Evolutionary conservation across 345 rosid genomes (phyloP).

Genomic region (Turnera subulata): DNA sequence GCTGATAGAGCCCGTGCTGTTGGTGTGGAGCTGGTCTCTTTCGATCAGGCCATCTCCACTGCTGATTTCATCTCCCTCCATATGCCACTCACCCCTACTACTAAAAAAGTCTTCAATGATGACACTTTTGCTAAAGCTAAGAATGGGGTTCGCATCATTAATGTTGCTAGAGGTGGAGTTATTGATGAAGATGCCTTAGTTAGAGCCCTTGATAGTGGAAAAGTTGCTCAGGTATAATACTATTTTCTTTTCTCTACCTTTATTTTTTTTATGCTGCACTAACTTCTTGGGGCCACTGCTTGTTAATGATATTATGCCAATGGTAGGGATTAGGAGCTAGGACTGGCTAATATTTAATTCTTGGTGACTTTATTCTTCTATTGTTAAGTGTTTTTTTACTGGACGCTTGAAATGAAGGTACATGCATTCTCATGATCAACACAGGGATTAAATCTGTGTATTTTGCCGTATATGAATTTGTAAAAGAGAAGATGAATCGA

Average conservation of each 20-base stretch:
- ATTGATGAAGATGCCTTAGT: constrained; percentile 79
- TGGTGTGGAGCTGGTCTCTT: constrained; percentile 78
- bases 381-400: too few species aligned
- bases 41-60: constrained; percentile 61
- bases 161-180: constrained; percentile 90
- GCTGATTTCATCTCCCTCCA: constrained; percentile 81
- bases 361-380: too few species aligned
- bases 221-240: constrained; percentile 61
- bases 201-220: constrained; percentile 61
- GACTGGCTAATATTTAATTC: too few species aligned
- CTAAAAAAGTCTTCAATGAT: constrained; percentile 60
- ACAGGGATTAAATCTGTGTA: too few species aligned
- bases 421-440: too few species aligned
- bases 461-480: too few species aligned
- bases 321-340: too few species aligned
- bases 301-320: too few species aligned
- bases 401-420: too few species aligned
- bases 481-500: too few species aligned
- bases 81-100: constrained; percentile 70
- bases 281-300: too few species aligned
- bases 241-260: not conserved
- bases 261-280: too few species aligned
- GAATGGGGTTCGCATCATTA: constrained; percentile 72
- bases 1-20: constrained; percentile 74
- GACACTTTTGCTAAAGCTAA: constrained; percentile 61